Base-by-base conservation (phyloP, 768 basidiomycete species). In the Hericium alpestre region DNA sequence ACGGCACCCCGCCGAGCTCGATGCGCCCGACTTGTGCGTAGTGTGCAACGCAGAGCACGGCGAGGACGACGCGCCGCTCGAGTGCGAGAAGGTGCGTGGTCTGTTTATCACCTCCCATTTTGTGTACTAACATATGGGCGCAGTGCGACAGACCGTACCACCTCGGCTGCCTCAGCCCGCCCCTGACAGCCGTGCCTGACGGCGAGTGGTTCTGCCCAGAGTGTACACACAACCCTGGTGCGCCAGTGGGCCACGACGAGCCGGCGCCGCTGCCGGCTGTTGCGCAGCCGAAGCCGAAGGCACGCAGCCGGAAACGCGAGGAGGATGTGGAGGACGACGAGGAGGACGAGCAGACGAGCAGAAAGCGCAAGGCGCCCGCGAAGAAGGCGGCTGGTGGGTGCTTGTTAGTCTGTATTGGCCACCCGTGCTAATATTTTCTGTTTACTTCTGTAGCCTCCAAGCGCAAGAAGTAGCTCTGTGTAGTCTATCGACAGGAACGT, bases 61-160 rank as follows among this genome's bases (percentile, higher is more conserved):
- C 16, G 87, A 86, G 22, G 84, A 86, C 51, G 86, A 83, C 58
- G 74, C 79, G 38, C 84, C 84, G 16, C 73, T 98, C 43, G 93
- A 90, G 65, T 98, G 94, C 64, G 94, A 97, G 67, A 94, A 93
- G 81, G 92, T 88, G 55, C 47, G 66, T 56, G 23, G 25, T 25
- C 25, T 5, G 25, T 25, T 25, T 25, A 2, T 25, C 25, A 4
- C 5, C 25, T 25, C 25, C 25, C 18, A 9, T n/a, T 56, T 2
- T 25, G 25, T 25, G 25, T 25, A 25, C 25, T 25, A 0, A 25
- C 25, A 25, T 25, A 25, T 25, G 25, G 25, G 16, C n/a, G 10
- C 59, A 95, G 89, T 98, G 94, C 66, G 94, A 98, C 66, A 76
- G 79, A 46, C 90, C 92, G 1, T 95, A 87, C 69, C 94, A 97